Evolutionary conservation across 83 land plant genomes (phyloP).

Genomic region (Picea abies): DNA sequence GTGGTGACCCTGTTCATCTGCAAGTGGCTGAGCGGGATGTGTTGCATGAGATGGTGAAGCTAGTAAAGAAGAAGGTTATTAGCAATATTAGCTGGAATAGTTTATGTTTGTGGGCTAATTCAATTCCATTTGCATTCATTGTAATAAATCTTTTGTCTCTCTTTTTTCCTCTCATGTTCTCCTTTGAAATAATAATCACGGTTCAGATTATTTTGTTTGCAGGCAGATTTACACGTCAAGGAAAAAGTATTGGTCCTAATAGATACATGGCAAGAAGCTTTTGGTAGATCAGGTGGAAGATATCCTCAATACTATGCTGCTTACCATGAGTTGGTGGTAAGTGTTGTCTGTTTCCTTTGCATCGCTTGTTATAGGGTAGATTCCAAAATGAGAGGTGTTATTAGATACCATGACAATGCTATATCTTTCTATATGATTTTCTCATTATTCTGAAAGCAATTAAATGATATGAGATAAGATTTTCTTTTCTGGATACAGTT

Average conservation of each 20-base stretch:
- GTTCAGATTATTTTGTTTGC: constrained; percentile 18
- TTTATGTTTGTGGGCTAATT: background rate
- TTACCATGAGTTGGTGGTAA: constrained; percentile 65
- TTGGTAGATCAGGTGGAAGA: constrained; percentile 69
- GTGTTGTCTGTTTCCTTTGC: background rate
- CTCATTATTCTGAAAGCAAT: background rate
- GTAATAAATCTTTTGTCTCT: background rate
- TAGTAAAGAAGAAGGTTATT: constrained; percentile 62
- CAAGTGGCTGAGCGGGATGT: no score
- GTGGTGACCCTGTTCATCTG: no score
- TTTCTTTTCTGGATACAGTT: background rate
- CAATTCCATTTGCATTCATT: background rate
- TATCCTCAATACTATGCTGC: constrained; percentile 76
- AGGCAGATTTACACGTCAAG: constrained; percentile 70
- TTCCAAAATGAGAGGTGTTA: background rate
- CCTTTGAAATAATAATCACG: background rate
- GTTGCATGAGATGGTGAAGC: no score
- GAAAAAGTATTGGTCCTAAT: constrained; percentile 65
- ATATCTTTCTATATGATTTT: background rate
- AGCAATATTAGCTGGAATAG: background rate
- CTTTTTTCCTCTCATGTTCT: background rate
- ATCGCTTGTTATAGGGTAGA: background rate
- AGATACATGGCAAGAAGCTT: constrained; percentile 91
- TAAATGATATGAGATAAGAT: background rate
- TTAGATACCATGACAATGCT: background rate